Conservation (phyloP, 2,329 filamentous ascomycete genomes). For the Hypoxylon sp. region DNA sequence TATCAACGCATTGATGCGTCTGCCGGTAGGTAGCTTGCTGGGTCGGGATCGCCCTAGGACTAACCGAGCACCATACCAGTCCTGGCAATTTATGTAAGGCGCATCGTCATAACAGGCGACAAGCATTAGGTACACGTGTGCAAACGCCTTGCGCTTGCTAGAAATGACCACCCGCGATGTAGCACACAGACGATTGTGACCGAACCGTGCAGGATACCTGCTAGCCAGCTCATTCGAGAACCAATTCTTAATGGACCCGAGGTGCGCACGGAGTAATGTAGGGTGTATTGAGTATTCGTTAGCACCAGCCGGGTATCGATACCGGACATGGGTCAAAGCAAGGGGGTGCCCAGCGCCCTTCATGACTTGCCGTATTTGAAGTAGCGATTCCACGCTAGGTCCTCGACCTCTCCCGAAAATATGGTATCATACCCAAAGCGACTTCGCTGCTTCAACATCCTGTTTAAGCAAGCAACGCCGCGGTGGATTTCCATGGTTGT, state of each 20-base stretch:
- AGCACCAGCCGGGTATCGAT: conserved; percentile 33
- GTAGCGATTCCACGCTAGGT: conserved; percentile 29
- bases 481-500: conserved; percentile 7
- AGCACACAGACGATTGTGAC: conserved; percentile 31
- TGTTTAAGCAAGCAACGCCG: conserved; percentile 37
- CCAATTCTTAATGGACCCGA: conserved; percentile 21
- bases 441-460: conserved; percentile 33
- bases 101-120: conserved; percentile 17
- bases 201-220: conserved; percentile 20
- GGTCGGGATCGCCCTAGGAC: conserved; percentile 17
- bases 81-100: conserved; percentile 24
- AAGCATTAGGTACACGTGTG: conserved; percentile 41
- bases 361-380: conserved; percentile 40
- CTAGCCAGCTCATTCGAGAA: conserved; percentile 25
- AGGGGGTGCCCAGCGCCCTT: conserved; percentile 27
- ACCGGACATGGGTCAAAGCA: conserved; percentile 28
- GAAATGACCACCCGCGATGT: conserved; percentile 26
- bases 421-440: conserved; percentile 33
- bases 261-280: conserved; percentile 23
- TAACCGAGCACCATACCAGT: conserved; percentile 24
- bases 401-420: conserved; percentile 29
- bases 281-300: conserved; percentile 28
- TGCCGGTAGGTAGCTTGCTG: conserved; percentile 24
- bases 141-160: conserved; percentile 21
- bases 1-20: conserved; percentile 21